Evolutionary conservation across 139 green algal genomes (phyloP).

Genomic region (Picochlorum sp.): DNA sequence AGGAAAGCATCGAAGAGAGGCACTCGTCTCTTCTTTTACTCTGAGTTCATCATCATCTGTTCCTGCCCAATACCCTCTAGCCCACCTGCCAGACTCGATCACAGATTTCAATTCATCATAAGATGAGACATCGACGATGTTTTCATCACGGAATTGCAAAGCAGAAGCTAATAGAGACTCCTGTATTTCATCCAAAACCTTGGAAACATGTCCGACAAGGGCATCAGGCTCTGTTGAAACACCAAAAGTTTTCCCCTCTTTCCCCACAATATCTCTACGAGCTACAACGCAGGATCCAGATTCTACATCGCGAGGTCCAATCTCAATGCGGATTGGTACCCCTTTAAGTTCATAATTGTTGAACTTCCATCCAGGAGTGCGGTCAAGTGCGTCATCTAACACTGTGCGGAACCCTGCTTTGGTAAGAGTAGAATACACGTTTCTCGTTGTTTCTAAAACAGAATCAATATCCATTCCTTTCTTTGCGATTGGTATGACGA

Average conservation of each 20-base stretch:
- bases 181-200: conserved; percentile 53
- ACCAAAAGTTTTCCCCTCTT: conserved; percentile 92
- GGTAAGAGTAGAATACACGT: conserved; percentile 45
- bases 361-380: conserved; percentile 93
- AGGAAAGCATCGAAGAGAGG: conserved; percentile 92
- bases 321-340: conserved; percentile 76
- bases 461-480: conserved; percentile 64
- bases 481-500: conserved; percentile 90
- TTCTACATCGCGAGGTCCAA: conserved; percentile 77
- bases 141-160: conserved; percentile 77
- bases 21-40: conserved; percentile 91
- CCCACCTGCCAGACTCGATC: conserved; percentile 83
- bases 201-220: conserved; percentile 46
- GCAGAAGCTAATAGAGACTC: conserved; percentile 57
- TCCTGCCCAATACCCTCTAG: conserved; percentile 75
- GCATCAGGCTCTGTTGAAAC: conserved; percentile 55
- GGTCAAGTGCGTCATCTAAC: conserved; percentile 66
- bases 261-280: conserved; percentile 74
- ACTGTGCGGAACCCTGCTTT: conserved; percentile 69
- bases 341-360: conserved; percentile 96
- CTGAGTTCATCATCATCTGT: conserved; percentile 72
- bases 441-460: conserved; percentile 50
- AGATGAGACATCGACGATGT: conserved; percentile 87
- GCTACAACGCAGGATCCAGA: conserved; percentile 65
- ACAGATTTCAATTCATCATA: conserved; percentile 89